Conservation (phyloP, 2,329 filamentous ascomycete genomes). For the Ascocoryne sarcoides region DNA sequence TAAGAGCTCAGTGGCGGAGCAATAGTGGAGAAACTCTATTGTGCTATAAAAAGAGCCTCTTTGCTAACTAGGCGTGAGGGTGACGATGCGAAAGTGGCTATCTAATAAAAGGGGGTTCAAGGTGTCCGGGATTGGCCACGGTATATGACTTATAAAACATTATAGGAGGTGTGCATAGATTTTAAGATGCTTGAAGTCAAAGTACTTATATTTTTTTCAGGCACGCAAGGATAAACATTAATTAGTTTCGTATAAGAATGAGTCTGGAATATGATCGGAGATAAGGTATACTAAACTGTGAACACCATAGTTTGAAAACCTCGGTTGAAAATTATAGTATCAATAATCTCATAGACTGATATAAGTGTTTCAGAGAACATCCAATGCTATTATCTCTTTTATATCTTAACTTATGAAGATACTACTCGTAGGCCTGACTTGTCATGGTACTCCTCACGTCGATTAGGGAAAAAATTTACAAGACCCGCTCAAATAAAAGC, state of each 20-base stretch:
- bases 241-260: neutral
- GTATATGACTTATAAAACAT: neutral
- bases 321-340: no score
- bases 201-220: neutral
- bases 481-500: no score
- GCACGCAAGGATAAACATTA: neutral
- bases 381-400: no score
- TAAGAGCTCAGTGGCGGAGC: neutral
- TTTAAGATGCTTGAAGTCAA: neutral
- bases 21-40: slow-evolving; percentile 6
- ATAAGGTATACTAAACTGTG: no score
- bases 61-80: slow-evolving; percentile 1
- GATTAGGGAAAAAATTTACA: no score
- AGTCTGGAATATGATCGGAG: no score
- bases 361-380: no score
- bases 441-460: no score
- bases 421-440: no score
- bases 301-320: no score
- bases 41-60: slow-evolving; percentile 6
- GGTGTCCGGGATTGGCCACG: neutral
- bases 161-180: neutral
- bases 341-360: no score
- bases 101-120: neutral
- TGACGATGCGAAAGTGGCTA: neutral
- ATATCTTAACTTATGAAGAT: no score